These are phyloP conservation scores for Bipolaris cookei DNA, from an alignment of 2,329 filamentous ascomycete genomes.

Conservation along the genomic window DNA sequence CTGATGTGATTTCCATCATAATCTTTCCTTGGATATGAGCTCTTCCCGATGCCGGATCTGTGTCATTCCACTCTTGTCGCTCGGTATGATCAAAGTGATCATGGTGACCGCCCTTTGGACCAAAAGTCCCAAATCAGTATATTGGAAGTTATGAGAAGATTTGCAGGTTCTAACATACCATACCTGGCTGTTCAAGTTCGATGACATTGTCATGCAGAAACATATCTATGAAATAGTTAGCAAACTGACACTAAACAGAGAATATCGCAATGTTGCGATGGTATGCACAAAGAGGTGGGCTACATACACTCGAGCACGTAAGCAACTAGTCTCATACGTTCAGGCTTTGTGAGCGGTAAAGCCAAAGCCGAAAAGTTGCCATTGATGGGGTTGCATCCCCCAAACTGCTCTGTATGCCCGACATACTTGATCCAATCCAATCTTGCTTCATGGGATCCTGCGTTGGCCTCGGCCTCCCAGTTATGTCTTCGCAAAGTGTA, in stretches of 20 bases:
- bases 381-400: constrained; percentile 5
- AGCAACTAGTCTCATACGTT: neutral
- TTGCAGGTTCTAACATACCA: neutral
- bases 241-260: neutral
- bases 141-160: neutral
- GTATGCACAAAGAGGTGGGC: neutral
- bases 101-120: neutral
- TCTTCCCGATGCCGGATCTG: neutral
- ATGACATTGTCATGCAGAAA: neutral
- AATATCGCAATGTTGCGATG: too few relatives aligned
- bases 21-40: neutral
- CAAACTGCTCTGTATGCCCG: neutral
- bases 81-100: neutral
- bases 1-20: neutral
- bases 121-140: neutral
- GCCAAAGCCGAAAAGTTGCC: neutral
- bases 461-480: neutral
- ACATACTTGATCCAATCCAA: constrained; percentile 5
- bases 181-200: neutral
- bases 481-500: neutral
- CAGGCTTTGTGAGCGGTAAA: neutral
- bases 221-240: neutral
- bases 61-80: neutral
- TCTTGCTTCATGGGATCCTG: constrained; percentile 1
- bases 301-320: constrained; percentile 1